Evolutionary conservation across 2,329 filamentous ascomycete species (phyloP), one percentile per base, ranked within the genome.

Genomic region (Ascochyta koolunga): DNA sequence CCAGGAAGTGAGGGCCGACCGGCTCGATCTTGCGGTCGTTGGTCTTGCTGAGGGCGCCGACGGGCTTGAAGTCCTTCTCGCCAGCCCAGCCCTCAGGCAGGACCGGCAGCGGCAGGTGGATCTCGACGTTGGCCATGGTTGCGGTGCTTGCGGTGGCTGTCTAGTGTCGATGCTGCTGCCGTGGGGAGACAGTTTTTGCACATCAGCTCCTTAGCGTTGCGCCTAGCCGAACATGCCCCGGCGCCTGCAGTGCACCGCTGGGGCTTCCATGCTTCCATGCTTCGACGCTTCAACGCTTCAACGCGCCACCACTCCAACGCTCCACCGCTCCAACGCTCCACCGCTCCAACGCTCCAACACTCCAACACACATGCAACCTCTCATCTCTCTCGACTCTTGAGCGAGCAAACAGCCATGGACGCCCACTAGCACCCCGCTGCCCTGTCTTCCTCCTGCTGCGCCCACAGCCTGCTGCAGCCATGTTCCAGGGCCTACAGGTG

Each of bases 1-100:
- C 95, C 64, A 99, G 88, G 83, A 97, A 99, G 82, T 97, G 91
- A 78, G 95, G 93, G 66, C 95, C 95, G 66, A 98, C 91, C 49
- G 95, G 93, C 82, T 98, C 95, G 70, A 99, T 88, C 74, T 89
- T 93, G 73, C 95, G 89, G 80, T 93, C 88, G 44, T 87, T 89
- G 33, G 91, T 86, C 61, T 84, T 79, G 59, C 90, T 93, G 60
- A 98, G 83, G 66, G 86, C 82, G 69, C 89, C 89, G 63, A 96
- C 76, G 53, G 89, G 78, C 80, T 95, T 95, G 85, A 98, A 96
- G 77, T 96, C 91, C 77, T 96, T 96, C 57, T 96, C 92, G 59
- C 86, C 89, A 39, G 84, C 82, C 93, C 93, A 98, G 66, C 86
- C 91, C 69, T 84, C 83, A 41, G 93, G 86, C 48, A 98, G 85